A percentile compares a stretch with the other conserved stretches of the same genome.
phyloP scores from a whole-genome alignment of 2,329 filamentous ascomycete species.

The Calonectria ilicicola region DNA sequence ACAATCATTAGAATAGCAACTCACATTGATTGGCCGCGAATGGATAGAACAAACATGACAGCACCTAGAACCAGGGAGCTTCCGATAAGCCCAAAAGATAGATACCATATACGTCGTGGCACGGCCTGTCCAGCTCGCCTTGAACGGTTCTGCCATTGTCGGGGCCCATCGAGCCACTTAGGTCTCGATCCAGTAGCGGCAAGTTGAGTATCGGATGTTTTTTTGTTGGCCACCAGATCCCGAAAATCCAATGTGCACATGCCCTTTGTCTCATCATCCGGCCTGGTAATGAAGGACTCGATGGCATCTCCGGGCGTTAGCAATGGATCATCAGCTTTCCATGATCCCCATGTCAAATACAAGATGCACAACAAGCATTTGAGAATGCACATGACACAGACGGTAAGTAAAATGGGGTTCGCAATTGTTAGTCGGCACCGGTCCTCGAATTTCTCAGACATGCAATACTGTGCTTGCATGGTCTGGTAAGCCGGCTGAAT shows the following conservation, averaged over 20 bases:
- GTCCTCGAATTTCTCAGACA: conserved; percentile 26
- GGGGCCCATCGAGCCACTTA: conserved; percentile 16
- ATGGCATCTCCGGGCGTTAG: conserved; percentile 35
- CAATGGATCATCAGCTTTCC: conserved; percentile 23
- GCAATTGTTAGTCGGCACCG: conserved; percentile 24
- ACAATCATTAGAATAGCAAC: background rate
- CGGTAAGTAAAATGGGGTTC: conserved; percentile 28
- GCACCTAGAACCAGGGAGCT: conserved; percentile 14
- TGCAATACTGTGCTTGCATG: conserved; percentile 20
- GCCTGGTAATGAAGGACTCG: conserved; percentile 27
- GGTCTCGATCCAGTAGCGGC: background rate
- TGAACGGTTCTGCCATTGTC: conserved; percentile 12
- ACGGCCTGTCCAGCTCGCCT: conserved; percentile 24
- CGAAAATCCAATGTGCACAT: conserved; percentile 27
- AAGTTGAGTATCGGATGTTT: background rate
- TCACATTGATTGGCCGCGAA: conserved; percentile 19
- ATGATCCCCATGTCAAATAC: conserved; percentile 21
- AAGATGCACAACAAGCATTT: conserved; percentile 23
- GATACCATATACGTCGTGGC: conserved; percentile 24
- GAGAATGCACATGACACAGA: conserved; percentile 29
- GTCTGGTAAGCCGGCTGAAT: conserved; percentile 6
- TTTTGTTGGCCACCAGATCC: conserved; percentile 11
- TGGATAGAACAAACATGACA: conserved; percentile 15
- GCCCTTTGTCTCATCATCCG: conserved; percentile 25
- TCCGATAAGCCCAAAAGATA: conserved; percentile 27